A percentile compares a stretch with the other conserved stretches of the same genome.
phyloP scores from a whole-genome alignment of 441 rosid species.

The Euphorbia schlechtendalii region DNA sequence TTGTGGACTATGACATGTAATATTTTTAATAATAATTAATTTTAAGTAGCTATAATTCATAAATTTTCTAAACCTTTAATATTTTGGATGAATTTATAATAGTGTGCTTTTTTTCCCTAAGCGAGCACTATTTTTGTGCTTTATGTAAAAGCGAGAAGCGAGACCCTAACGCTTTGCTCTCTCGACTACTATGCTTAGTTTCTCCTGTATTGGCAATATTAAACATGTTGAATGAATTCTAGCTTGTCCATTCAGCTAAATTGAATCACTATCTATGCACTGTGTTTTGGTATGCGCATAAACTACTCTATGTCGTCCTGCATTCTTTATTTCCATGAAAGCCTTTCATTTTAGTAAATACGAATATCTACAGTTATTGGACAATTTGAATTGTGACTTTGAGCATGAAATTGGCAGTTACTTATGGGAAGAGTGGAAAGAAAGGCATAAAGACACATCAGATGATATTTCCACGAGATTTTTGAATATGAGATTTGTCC shows the following conservation, averaged over 20 bases:
- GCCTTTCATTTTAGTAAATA: constrained; percentile 10
- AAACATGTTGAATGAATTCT: not conserved
- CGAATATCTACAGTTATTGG: constrained; percentile 8
- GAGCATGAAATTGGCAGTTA: constrained; percentile 43
- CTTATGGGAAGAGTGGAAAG: constrained; percentile 73
- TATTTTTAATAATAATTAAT: too few relatives aligned
- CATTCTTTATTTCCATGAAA: constrained; percentile 17
- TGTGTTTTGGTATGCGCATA: not conserved
- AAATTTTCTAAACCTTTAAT: too few relatives aligned
- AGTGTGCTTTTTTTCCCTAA: too few relatives aligned
- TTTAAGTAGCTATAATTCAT: too few relatives aligned
- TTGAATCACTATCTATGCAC: not conserved
- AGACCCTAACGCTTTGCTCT: too few relatives aligned
- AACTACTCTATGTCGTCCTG: not conserved
- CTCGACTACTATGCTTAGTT: too few relatives aligned
- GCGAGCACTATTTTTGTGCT: too few relatives aligned
- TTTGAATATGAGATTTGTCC: constrained; percentile 44
- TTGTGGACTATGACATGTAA: too few relatives aligned
- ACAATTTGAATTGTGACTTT: constrained; percentile 7
- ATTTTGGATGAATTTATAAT: too few relatives aligned
- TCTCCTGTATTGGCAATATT: too few relatives aligned
- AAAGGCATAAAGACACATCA: constrained; percentile 38
- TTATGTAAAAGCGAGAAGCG: too few relatives aligned
- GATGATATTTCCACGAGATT: constrained; percentile 39
- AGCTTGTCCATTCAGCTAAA: not conserved